Conservation (phyloP, 1,284 basidiomycete species). For the Papiliotrema laurentii region DNA sequence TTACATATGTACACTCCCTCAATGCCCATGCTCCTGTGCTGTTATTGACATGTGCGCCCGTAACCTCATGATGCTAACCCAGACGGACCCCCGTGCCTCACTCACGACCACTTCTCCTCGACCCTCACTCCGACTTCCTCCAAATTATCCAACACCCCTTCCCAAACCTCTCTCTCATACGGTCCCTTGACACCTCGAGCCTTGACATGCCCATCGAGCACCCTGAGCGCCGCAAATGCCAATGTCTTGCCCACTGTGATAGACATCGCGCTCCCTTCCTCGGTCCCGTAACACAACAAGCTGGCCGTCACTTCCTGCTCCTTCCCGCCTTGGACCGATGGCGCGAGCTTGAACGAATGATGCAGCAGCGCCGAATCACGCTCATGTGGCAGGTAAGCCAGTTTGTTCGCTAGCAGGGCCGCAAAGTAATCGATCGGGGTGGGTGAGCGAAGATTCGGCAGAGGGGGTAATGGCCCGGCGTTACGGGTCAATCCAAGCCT, state of each 20-base stretch:
- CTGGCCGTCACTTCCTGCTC: conserved; percentile 69
- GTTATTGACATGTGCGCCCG: too few species aligned
- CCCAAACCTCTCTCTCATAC: conserved; percentile 58
- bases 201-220: conserved; percentile 64
- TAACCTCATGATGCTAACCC: too few species aligned
- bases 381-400: conserved; percentile 68
- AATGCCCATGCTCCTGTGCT: too few species aligned
- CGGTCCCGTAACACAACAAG: conserved; percentile 66
- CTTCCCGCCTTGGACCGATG: conserved; percentile 2
- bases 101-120: conserved; percentile 53
- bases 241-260: conserved; percentile 81
- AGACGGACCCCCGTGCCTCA: too few species aligned
- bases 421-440: conserved; percentile 77
- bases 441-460: conserved; percentile 49
- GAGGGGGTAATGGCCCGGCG: not conserved
- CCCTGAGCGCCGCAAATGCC: conserved; percentile 67
- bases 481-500: conserved; percentile 1
- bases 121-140: conserved; percentile 63
- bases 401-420: conserved; percentile 65
- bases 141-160: conserved; percentile 59
- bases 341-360: conserved; percentile 62
- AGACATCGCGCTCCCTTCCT: conserved; percentile 74
- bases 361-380: conserved; percentile 82
- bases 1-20: too few species aligned
- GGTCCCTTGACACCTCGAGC: conserved; percentile 66